These are phyloP conservation scores for Tetragonia tetragonoides DNA, from an alignment of 148 eudicot genomes.

Conservation along the genomic window DNA sequence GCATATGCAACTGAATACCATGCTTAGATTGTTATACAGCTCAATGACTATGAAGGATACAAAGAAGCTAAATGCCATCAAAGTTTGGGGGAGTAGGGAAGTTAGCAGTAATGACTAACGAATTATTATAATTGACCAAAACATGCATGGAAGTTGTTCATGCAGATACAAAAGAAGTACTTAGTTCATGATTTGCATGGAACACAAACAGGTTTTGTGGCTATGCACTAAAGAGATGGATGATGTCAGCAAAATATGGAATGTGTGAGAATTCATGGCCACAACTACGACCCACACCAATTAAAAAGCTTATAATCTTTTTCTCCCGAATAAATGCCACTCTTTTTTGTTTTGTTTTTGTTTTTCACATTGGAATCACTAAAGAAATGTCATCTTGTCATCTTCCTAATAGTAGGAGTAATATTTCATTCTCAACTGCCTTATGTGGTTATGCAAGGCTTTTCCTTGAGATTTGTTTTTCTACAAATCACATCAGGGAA, in stretches of 20 bases:
- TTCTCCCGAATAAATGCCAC: background rate
- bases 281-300: background rate
- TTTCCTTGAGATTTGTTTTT: background rate
- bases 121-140: background rate
- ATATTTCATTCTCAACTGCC: background rate
- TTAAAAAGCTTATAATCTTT: background rate
- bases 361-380: background rate
- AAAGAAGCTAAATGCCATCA: background rate
- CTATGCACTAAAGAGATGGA: background rate
- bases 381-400: background rate
- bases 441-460: background rate
- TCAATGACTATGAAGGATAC: background rate
- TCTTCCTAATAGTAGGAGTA: too few relatives aligned
- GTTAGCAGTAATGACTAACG: background rate
- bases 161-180: background rate
- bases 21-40: background rate
- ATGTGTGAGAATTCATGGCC: background rate
- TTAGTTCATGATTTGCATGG: slow-evolving; percentile 4
- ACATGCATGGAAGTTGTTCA: background rate
- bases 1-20: background rate
- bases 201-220: background rate
- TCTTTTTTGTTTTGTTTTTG: background rate
- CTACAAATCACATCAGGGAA: background rate
- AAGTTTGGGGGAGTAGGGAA: background rate
- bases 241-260: slow-evolving; percentile 3